Percentiles rank a stretch among this genome's conserved stretches.
Evolutionary conservation across 352 stramenopile species (phyloP).

Genomic region (Pythium sukuiense): DNA sequence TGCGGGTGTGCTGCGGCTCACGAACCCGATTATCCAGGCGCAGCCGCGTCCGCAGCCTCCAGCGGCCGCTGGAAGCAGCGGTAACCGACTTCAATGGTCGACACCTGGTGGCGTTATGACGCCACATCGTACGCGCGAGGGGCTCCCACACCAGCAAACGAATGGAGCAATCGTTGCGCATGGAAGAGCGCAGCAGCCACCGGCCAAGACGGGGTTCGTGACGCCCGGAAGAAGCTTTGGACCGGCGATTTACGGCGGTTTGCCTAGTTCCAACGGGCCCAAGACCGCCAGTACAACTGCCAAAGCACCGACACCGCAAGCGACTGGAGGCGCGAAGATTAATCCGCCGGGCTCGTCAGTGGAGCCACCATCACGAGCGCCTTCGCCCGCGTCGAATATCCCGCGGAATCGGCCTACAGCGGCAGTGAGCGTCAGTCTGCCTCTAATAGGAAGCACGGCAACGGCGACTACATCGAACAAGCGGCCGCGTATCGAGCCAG

Average conservation of each 20-base stretch:
- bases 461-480: not conserved
- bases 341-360: slow-evolving; percentile 1
- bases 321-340: not conserved
- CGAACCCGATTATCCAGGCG: slow-evolving; percentile 14
- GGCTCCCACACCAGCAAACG: not conserved
- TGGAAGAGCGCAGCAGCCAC: not conserved
- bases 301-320: not conserved
- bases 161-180: not conserved
- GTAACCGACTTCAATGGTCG: not conserved
- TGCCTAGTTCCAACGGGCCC: not conserved
- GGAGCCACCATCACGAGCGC: not conserved
- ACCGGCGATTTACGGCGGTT: not conserved
- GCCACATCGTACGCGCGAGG: not conserved
- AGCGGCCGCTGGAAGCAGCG: not conserved
- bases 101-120: not conserved
- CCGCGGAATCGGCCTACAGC: not conserved
- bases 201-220: not conserved
- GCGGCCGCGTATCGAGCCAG: not conserved
- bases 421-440: not conserved
- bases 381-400: not conserved
- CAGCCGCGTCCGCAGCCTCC: not conserved
- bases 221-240: not conserved
- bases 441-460: not conserved
- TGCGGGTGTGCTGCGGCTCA: not conserved
- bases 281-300: not conserved